Base-by-base conservation (phyloP, 179 eudicot species). In the Carnegiea gigantea region DNA sequence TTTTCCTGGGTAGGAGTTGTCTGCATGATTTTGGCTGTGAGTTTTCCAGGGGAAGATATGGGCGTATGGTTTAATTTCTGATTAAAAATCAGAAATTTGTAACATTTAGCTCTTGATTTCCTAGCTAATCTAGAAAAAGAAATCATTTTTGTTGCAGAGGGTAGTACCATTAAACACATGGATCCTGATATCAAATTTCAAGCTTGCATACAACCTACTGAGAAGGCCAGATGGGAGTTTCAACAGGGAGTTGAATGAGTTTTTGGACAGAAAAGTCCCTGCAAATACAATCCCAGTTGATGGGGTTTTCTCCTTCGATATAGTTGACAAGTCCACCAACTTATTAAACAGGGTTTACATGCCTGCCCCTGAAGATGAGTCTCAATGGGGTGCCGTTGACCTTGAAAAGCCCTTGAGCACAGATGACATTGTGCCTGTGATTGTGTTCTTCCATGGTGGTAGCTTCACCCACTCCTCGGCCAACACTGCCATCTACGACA, bases 131-230 rank as follows among this genome's bases (percentile, higher is more conserved):
- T 53, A 54, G 36, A 21, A 36, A 21, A 49, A 13, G 0, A 30
- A 15, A 20, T 73, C n/a, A 24, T 60, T 44, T 18, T 65, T 53
- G 70, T 64, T 87, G 79, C 87, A 96, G 99, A 91, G 86, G 48
- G 93, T 96, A 73, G 99, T 96, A 30, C 99, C 99, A 33, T 85
- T 96, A 0, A 93, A 92, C 71, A 96, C 99, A 85, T 96, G 94
- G 96, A 90, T 96, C 78, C 85, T 96, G 17, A 96, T 96, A 76
- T 96, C 98, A 53, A 94, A 96, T 75, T 94, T 96, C 88, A 96
- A 96, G 88, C 86, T 96, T 10, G 81, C 99, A 20, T 96, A 96
- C 88, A 94, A 91, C 48, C 88, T 96, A 65, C 95, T 95, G 14
- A 92, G 99, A 1, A 90, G 93, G 0, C 83, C 92, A 1, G 99